Evolutionary conservation across 2,329 filamentous ascomycete genomes (phyloP), one percentile per base, ranked within the genome.

Genomic region (Hymenoscyphus repandus): DNA sequence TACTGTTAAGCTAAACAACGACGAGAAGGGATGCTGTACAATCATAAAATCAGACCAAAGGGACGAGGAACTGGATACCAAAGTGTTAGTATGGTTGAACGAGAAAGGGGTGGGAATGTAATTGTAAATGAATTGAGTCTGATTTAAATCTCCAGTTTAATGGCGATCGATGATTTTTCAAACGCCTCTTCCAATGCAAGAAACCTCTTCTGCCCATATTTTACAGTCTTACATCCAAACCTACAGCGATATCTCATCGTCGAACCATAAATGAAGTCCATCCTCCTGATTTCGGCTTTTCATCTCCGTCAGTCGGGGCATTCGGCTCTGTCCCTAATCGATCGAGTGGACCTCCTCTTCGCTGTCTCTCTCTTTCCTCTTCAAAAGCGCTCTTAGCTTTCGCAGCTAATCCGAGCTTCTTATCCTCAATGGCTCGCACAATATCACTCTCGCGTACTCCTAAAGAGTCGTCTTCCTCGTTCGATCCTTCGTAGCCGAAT

Each of bases 331-430:
- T 55, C 20, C 62, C 63, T 58, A 65, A 45, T 54, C 57, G 58
- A 50, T 65, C 63, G 30, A 65, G 43, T 7, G 59, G 59, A 1
- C 62, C 62, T 9, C 63, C 62, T 6, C n/a, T 56, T 43, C 51
- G 56, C 34, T 66, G 58, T 39, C 58, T 63, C 45, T 66, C 59
- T 47, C 62, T 64, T 50, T 65, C 64, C 11, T 59, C 54, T 30
- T 55, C 63, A 54, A 65, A 61, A 12, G 59, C 63, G 18, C 60
- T 44, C 53, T 57, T 62, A 6, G 58, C 58, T 43, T 62, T 63
- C 1, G 50, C 45, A 33, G 57, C 33, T 27, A 62, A 52, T n/a
- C 46, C 54, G 33, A 55, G 27, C 50, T 63, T 62, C 53, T 62
- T 66, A 5, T 60, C 61, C 31, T 62, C 64, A 36, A 65, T 55